Evolutionary conservation across 371 early-diverging fungal genomes (phyloP).

Genomic region (Apophysomyces variabilis): DNA sequence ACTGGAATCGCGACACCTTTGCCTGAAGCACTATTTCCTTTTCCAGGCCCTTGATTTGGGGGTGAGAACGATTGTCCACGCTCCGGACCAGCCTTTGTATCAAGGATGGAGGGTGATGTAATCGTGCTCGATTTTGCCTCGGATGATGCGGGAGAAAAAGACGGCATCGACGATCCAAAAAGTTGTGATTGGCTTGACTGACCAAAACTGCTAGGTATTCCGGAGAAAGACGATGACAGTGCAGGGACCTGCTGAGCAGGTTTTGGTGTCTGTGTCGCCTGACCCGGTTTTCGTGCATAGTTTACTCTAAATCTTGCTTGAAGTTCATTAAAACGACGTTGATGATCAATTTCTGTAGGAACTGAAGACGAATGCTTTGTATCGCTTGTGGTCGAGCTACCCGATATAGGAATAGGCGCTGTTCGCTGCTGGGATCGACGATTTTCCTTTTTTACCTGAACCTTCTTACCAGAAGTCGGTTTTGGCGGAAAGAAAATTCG

Average conservation of each 20-base stretch:
- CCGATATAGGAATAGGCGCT: conserved; percentile 6
- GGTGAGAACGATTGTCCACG: conserved; percentile 8
- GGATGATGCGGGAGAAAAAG: conserved; percentile 6
- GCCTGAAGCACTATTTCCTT: background rate
- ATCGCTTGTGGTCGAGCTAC: background rate
- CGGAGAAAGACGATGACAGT: conserved; percentile 15
- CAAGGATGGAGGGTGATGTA: background rate
- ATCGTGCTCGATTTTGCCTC: background rate
- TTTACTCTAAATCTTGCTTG: conserved; percentile 42
- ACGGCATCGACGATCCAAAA: conserved; percentile 21
- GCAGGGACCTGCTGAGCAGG: conserved; percentile 6
- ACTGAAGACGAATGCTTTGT: conserved; percentile 17
- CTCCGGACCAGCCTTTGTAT: conserved; percentile 8
- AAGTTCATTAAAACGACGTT: conserved; percentile 32
- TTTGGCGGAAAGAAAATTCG: conserved; percentile 1
- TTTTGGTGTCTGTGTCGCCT: conserved; percentile 4
- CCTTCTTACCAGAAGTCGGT: conserved; percentile 10
- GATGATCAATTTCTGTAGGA: conserved; percentile 33
- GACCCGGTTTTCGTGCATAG: conserved; percentile 33
- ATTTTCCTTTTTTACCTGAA: background rate
- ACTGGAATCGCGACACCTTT: conserved; percentile 9
- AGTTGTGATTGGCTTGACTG: background rate
- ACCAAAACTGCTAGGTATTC: conserved; percentile 3
- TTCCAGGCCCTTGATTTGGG: background rate
- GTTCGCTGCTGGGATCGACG: conserved; percentile 6